These are phyloP conservation scores for Pisolithus microcarpus DNA, from an alignment of 768 basidiomycete species.

Conservation along the genomic window DNA sequence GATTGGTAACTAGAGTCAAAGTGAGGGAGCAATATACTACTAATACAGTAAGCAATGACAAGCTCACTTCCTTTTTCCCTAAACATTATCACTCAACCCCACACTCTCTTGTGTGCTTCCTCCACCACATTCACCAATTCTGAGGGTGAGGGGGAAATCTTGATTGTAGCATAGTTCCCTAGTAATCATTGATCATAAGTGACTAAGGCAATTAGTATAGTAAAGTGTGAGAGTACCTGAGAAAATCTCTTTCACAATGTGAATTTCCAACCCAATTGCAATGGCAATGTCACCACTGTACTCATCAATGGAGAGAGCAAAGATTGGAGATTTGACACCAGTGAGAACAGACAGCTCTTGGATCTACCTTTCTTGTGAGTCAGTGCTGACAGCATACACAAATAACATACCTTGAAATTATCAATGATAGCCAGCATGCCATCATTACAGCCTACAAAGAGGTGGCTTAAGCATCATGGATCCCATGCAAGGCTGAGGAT, in stretches of 20 bases:
- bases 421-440: slow-evolving; percentile 1
- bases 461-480: background rate
- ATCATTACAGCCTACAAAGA: slow-evolving; percentile 4
- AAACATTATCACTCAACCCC: background rate
- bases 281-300: background rate
- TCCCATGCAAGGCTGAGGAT: slow-evolving; percentile 5
- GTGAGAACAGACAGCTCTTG: slow-evolving; percentile 3
- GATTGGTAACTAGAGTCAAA: no score
- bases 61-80: background rate
- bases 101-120: background rate
- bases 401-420: slow-evolving; percentile 1
- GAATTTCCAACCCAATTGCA: slow-evolving; percentile 2
- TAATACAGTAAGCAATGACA: slow-evolving; percentile 1
- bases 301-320: background rate
- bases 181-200: background rate
- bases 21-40: no score
- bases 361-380: background rate
- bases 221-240: background rate
- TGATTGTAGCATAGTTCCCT: slow-evolving; percentile 3
- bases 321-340: slow-evolving; percentile 1
- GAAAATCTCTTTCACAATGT: slow-evolving; percentile 1
- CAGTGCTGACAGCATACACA: background rate
- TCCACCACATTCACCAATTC: background rate
- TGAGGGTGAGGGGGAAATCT: background rate
- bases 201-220: background rate